A percentile compares a stretch with the other conserved stretches of the same genome.
Evolutionary conservation across 345 rosid species (phyloP).

Genomic region (Barbarea vulgaris): DNA sequence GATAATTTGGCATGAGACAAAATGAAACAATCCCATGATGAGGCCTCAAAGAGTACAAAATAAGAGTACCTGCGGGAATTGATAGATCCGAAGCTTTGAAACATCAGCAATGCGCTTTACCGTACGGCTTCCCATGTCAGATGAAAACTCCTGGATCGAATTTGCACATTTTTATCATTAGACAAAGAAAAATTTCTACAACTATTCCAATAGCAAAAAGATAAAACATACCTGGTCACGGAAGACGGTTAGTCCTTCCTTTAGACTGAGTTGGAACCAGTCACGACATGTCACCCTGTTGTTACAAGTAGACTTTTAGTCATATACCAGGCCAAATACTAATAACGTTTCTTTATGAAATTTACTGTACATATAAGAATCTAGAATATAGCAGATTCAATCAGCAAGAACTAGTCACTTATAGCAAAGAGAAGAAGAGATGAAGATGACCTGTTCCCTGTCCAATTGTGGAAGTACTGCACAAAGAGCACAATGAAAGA

Average conservation of each 20-base stretch:
- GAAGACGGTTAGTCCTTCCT: constrained; percentile 99
- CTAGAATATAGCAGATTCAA: background rate
- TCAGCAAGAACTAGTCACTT: background rate
- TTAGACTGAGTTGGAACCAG: constrained; percentile 99
- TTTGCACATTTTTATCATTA: background rate
- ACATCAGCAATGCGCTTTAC: constrained; percentile 97
- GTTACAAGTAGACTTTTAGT: constrained; percentile 27
- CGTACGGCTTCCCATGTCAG: constrained; percentile 98
- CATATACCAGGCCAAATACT: constrained; percentile 1
- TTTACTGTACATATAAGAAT: constrained; percentile 1
- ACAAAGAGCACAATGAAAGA: constrained; percentile 38
- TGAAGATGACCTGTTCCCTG: constrained; percentile 88
- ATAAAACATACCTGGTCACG: constrained; percentile 75
- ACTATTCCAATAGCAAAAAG: background rate
- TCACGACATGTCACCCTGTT: constrained; percentile 98
- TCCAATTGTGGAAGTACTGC: constrained; percentile 99
- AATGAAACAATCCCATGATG: background rate
- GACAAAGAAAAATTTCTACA: background rate
- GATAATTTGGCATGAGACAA: background rate
- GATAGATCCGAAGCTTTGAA: constrained; percentile 83
- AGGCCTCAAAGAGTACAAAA: constrained; percentile 6
- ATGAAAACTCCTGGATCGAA: constrained; percentile 81
- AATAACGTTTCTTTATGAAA: background rate
- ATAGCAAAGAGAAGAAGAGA: background rate
- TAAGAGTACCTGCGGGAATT: constrained; percentile 80